Base-by-base conservation (phyloP, 495 filamentous ascomycete species). In the Penicillium waksmanii region DNA sequence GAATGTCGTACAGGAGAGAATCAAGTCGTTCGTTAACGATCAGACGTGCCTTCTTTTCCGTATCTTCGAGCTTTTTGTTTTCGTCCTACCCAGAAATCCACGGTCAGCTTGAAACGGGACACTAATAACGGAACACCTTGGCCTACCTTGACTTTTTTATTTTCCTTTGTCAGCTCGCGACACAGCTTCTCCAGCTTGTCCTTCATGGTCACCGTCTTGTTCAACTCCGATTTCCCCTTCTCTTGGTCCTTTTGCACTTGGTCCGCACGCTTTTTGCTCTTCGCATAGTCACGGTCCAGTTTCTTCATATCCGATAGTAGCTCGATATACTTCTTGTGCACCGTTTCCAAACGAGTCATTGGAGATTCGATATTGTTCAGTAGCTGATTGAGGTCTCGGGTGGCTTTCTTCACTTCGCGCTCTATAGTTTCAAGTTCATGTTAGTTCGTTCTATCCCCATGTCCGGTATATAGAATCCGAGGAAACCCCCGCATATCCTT, bases 171-270 rank as follows among this genome's bases (percentile, higher is more conserved):
- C 35, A 97, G 78, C 66, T 98, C 94, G 34, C 95, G 80, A 63
- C 92, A 96, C 42, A 98, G 79, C 67, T 97, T 98, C 70, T 98
- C 96, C 40, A 98, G 78, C 73, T 97, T 97, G 61, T 96, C 91
- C 71, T 93, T 96, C 68, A 97, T 86, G 11, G 86, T 86, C 9
- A 89, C 85, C 19, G 90, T 93, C 73, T 95, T 96, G 9, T 44
- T 44, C 42, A 44, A 44, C 8, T 44, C 42, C 7, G 42, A 44
- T 18, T 44, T 44, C 18, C 86, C 85, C 60, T 90, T 87, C 73
- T 98, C 95, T 71, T 96, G 96, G 62, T 98, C 95, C 72, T 98
- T 98, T 75, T 98, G 95, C 56, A 98, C 72, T 66, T 92, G 89
- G 74, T 98, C 95, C 15, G 89, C 91, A 9, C 92, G 88, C 75